Evolutionary conservation across 768 basidiomycete species (phyloP), one percentile per base, ranked within the genome.

Genomic region (Tricholoma flavovirens): DNA sequence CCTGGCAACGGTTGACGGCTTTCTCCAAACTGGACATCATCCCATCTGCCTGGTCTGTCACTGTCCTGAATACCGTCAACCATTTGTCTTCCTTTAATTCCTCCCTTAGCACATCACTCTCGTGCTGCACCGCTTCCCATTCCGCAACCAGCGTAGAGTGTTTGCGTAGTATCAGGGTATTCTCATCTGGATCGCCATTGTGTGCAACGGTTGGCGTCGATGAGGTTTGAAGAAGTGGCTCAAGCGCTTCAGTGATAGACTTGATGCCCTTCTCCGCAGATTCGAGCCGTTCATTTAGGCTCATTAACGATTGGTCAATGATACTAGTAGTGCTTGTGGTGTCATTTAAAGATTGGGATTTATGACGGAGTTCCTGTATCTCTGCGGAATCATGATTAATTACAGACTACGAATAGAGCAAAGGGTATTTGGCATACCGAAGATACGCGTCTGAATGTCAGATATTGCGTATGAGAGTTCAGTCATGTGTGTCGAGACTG

Each of bases 1-100:
- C 93, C 76, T 91, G 88, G 75, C 93, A 95, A 60, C 90, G 84
- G 64, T 85, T 86, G 43, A 96, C 85, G 8, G 90, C 93, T 70
- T 96, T 98, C 74, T 98, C 92, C 62, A 99, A 73, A 65, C 90
- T 91, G 26, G 83, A 83, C 93, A 98, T 96, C 96, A 98, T 97
- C 22, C 92, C 93, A 67, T 94, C 92, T 42, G 96, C 95, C 69
- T 98, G 95, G 65, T 94, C 88, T 42, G 92, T 86, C 56, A 93
- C 90, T 5, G 91, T 95, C 61, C 94, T 82, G 72, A 98, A 98
- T 19, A 98, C 91, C 10, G 88, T 89, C 63, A 98, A 78, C 92
- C 93, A 97, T 64, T 95, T 95, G 72, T 98, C 96, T 71, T 98
- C 96, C 72, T 91, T 94, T 60, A 98, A 76, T 71, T 99, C 97